Conservation (phyloP, 495 filamentous ascomycete genomes). For the Pseudomonodictys pantanalensis region DNA sequence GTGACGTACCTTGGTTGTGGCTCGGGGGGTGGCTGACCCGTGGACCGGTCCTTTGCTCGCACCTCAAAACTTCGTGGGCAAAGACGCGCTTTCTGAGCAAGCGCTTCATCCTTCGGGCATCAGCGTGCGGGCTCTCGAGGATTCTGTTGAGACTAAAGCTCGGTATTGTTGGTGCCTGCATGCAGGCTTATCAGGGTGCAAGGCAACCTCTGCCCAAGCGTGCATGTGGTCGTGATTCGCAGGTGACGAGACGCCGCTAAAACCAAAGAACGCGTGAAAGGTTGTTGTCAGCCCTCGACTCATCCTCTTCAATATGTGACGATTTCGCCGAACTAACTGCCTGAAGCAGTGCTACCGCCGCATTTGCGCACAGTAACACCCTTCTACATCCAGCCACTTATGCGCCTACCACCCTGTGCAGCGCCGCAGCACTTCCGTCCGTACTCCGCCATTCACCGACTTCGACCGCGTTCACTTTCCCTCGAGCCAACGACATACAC, state of each 20-base stretch:
- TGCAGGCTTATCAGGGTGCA: slow-evolving; percentile 25
- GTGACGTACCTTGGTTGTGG: too few relatives aligned
- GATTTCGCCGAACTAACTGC: slow-evolving; percentile 21
- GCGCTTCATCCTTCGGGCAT: too few relatives aligned
- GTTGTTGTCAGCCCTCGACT: slow-evolving; percentile 26
- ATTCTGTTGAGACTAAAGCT: slow-evolving; percentile 11
- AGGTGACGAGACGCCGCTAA: not conserved
- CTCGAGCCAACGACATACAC: not conserved
- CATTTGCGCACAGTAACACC: not conserved
- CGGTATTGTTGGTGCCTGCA: slow-evolving; percentile 19
- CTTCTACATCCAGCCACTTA: not conserved
- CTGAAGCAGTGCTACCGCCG: slow-evolving; percentile 24
- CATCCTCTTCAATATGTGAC: slow-evolving; percentile 34
- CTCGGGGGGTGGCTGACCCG: too few relatives aligned
- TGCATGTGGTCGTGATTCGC: slow-evolving; percentile 20
- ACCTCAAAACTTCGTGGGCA: too few relatives aligned
- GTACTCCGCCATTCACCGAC: not conserved
- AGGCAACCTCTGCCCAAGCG: slow-evolving; percentile 12
- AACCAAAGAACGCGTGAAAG: slow-evolving; percentile 6
- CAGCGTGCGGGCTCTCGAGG: too few relatives aligned
- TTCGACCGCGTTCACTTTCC: not conserved
- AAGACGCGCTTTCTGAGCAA: too few relatives aligned
- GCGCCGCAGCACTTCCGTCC: not conserved
- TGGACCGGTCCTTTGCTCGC: too few relatives aligned
- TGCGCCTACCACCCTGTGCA: not conserved